phyloP scores from a whole-genome alignment of 2,329 filamentous ascomycete genomes.

The Colletotrichum sp. region DNA sequence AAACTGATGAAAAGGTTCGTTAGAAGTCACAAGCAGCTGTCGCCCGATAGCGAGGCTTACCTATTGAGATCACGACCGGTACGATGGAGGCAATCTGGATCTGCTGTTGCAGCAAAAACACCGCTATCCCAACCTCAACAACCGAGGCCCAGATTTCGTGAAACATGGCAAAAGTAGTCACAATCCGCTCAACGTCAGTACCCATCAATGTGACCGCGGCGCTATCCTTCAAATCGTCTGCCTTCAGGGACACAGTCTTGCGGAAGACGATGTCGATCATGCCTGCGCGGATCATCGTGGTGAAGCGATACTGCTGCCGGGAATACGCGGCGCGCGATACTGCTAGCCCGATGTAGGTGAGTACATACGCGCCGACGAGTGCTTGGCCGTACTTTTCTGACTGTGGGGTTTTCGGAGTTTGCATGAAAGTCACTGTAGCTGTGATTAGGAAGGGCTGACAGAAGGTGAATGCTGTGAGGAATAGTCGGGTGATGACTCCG shows the following conservation, averaged over 20 bases:
- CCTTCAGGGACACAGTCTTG: slow-evolving; percentile 28
- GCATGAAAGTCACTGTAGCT: slow-evolving; percentile 19
- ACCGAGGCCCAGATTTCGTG: slow-evolving; percentile 26
- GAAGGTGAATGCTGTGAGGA: slow-evolving; percentile 26
- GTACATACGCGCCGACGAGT: slow-evolving; percentile 32
- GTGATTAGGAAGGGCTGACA: slow-evolving; percentile 29
- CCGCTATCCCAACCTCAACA: slow-evolving; percentile 27
- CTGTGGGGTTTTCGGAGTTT: slow-evolving; percentile 13
- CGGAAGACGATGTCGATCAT: slow-evolving; percentile 31
- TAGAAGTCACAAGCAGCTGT: too few species aligned
- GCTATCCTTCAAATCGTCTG: slow-evolving; percentile 27
- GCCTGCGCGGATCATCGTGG: slow-evolving; percentile 30
- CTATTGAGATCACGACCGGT: slow-evolving; percentile 50
- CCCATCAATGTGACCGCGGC: slow-evolving; percentile 41
- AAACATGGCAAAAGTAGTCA: slow-evolving; percentile 17
- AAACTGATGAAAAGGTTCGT: slow-evolving; percentile 22
- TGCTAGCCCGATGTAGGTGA: slow-evolving; percentile 36
- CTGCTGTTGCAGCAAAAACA: slow-evolving; percentile 30
- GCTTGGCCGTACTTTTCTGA: slow-evolving; percentile 25
- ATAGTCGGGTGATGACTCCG: neutral
- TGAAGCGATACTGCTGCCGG: slow-evolving; percentile 30
- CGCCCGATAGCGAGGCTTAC: slow-evolving; percentile 25
- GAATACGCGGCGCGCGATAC: slow-evolving; percentile 33
- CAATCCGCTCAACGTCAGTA: slow-evolving; percentile 37
- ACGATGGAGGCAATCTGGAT: slow-evolving; percentile 44